phyloP scores from a whole-genome alignment of 257 asterid species.

The Verbena officinalis region DNA sequence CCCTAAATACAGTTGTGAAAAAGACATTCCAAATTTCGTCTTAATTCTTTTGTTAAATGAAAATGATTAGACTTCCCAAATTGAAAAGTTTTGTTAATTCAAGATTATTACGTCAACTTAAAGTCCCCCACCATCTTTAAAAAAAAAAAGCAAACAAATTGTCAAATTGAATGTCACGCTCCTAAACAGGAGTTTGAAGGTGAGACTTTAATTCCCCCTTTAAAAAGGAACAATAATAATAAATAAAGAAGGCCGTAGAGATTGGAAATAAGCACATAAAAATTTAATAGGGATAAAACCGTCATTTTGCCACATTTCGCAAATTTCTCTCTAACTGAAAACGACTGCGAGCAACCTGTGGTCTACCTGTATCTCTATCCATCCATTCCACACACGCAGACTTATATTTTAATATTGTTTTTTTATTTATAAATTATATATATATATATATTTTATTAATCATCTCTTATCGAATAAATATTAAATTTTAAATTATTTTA shows the following conservation, averaged over 20 bases:
- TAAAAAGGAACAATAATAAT: slow-evolving; percentile 9
- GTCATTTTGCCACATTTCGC: slow-evolving; percentile 41
- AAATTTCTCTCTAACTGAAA: slow-evolving; percentile 52
- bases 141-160: neutral
- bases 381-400: slow-evolving; percentile 18
- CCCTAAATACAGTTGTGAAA: too few relatives aligned
- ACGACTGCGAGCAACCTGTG: slow-evolving; percentile 81
- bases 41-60: too few relatives aligned
- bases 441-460: neutral
- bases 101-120: too few relatives aligned
- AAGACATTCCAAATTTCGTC: too few relatives aligned
- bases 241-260: slow-evolving; percentile 28
- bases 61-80: too few relatives aligned
- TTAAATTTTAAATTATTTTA: too few relatives aligned
- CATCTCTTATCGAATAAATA: too few relatives aligned
- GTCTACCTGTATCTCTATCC: slow-evolving; percentile 54
- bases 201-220: neutral
- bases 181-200: slow-evolving; percentile 12
- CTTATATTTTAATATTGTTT: neutral
- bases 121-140: too few relatives aligned
- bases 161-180: slow-evolving; percentile 13
- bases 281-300: slow-evolving; percentile 29
- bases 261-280: neutral
- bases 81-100: too few relatives aligned
- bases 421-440: neutral